Conservation (phyloP, 495 filamentous ascomycete species). For the Geopyxis carbonaria region DNA sequence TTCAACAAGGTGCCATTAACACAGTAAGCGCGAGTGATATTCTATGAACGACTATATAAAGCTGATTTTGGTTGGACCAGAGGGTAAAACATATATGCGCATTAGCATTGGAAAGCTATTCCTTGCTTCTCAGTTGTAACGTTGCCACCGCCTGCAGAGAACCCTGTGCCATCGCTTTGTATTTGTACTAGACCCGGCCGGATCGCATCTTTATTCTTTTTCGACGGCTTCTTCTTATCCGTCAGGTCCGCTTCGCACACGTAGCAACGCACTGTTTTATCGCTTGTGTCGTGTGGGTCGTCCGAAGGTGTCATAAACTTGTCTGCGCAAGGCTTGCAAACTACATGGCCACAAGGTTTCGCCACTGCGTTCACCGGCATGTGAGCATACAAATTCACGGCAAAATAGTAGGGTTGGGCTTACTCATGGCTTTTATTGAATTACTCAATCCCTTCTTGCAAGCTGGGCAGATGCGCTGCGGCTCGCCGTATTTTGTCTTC, state of each 20-base stretch:
- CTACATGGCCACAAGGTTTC: conserved; percentile 84
- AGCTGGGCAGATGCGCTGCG: conserved; percentile 58
- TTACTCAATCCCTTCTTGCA: conserved; percentile 78
- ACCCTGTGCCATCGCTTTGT: conserved; percentile 79
- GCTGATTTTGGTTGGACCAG: no score
- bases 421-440: conserved; percentile 58
- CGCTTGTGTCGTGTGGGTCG: conserved; percentile 45
- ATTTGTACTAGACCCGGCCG: conserved; percentile 69
- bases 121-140: conserved; percentile 56
- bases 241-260: conserved; percentile 73
- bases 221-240: conserved; percentile 34
- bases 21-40: not conserved
- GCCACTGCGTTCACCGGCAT: conserved; percentile 47
- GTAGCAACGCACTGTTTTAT: conserved; percentile 46
- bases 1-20: not conserved
- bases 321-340: conserved; percentile 73
- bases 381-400: not conserved
- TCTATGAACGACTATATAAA: not conserved
- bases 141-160: conserved; percentile 69
- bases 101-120: conserved; percentile 73
- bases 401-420: conserved; percentile 14
- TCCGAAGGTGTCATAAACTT: conserved; percentile 63
- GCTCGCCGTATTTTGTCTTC: conserved; percentile 31
- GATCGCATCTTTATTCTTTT: conserved; percentile 39
- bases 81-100: conserved; percentile 3